A percentile compares a stretch with the other conserved stretches of the same genome.
These are phyloP conservation scores for Forsythia suspensa DNA, from an alignment of 257 asterid genomes.

Conservation along the genomic window DNA sequence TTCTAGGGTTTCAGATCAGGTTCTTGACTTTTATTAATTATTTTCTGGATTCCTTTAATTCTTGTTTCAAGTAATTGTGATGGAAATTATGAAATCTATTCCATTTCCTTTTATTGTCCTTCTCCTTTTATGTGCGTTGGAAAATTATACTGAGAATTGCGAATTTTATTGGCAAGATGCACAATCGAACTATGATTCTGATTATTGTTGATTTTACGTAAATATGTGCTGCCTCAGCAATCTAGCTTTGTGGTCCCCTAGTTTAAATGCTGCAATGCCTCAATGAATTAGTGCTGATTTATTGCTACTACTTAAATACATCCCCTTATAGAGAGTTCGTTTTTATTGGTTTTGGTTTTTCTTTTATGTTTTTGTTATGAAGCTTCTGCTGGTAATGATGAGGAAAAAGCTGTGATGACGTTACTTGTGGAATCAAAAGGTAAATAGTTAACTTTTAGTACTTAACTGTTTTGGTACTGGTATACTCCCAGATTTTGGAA, in stretches of 20 bases:
- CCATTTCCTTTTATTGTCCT: background rate
- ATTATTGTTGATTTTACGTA: too few relatives aligned
- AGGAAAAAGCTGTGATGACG: slow-evolving; percentile 58
- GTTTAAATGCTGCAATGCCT: background rate
- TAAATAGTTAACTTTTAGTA: slow-evolving; percentile 23
- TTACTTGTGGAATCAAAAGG: slow-evolving; percentile 78
- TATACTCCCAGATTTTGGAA: background rate
- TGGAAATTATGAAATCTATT: too few relatives aligned
- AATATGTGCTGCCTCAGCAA: too few relatives aligned
- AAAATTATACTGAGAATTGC: too few relatives aligned
- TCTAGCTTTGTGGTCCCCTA: slow-evolving; percentile 5
- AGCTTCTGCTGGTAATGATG: slow-evolving; percentile 68
- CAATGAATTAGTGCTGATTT: background rate
- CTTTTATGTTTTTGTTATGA: slow-evolving; percentile 16
- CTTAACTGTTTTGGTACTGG: background rate
- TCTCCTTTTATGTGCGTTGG: background rate
- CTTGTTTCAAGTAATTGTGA: background rate
- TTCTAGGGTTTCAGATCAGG: slow-evolving; percentile 57
- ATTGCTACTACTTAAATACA: background rate
- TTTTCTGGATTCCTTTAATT: background rate
- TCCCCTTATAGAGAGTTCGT: background rate
- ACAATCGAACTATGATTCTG: too few relatives aligned
- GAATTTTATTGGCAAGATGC: too few relatives aligned
- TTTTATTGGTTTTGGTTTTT: slow-evolving; percentile 2
- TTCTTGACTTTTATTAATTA: slow-evolving; percentile 8